Evolutionary conservation across 768 basidiomycete genomes (phyloP), one percentile per base, ranked within the genome.

Genomic region (Guyanaporus albipodus): DNA sequence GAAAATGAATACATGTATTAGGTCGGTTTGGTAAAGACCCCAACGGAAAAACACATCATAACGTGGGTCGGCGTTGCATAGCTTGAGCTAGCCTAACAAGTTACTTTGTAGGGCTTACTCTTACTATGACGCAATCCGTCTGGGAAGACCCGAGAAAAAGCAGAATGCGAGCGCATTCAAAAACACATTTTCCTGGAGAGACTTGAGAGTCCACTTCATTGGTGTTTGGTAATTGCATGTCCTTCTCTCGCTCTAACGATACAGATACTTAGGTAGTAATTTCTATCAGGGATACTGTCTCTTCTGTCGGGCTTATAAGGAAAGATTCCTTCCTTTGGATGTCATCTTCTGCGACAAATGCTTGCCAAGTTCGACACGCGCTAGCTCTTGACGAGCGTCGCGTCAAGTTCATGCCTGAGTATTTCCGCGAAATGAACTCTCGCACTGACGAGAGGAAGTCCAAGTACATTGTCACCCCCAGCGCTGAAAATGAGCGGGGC

Each of bases 111-210:
- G 49, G 32, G 45, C 49, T 5, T 51, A 41, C 15, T 44, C 46
- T 27, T 29, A 48, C 28, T 48, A 38, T 14, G 29, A 28, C n/a
- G 19, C 50, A 0, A 48, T 51, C 26, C 40, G 40, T 34, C 38
- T 27, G 2, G 24, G 40, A 35, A 53, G 32, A 28, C 39, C 35
- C 35, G 54, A 24, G 45, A 18, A 46, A 48, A 41, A 27, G 29
- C 28, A 32, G 27, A 49, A 33, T 18, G 50, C 34, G 14, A 44
- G 11, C 43, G 54, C 32, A 14, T 77, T 75, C 62, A 75, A 74
- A 60, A 63, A 63, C 19, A 67, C 70, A 1, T 75, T 73, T 24
- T 44, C 34, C 4, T 27, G 33, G 42, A 10, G 11, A 11, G 43
- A 26, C 6, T 3, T 44, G 10, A 23, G 28, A 24, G 36, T 31